These are phyloP conservation scores for Annulohypoxylon nitens DNA, from an alignment of 495 filamentous ascomycete species.

Conservation along the genomic window DNA sequence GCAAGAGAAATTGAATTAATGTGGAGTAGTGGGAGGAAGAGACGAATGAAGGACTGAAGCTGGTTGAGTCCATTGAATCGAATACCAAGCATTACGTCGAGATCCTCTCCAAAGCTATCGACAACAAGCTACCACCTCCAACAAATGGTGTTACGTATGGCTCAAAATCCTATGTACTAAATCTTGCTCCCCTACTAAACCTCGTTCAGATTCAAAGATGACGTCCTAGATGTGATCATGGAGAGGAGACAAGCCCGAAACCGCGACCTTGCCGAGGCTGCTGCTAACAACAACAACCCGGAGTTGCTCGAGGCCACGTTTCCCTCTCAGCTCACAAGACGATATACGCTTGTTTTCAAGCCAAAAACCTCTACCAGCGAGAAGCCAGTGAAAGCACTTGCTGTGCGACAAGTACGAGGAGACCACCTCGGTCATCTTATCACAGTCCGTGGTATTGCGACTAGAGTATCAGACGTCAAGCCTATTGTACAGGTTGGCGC, in stretches of 20 bases:
- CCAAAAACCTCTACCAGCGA: slow-evolving; percentile 79
- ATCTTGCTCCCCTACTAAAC: slow-evolving; percentile 27
- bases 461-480: slow-evolving; percentile 96
- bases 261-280: slow-evolving; percentile 74
- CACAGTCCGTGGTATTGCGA: slow-evolving; percentile 93
- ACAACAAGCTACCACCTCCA: slow-evolving; percentile 85
- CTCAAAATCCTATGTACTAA: slow-evolving; percentile 4
- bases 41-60: slow-evolving; percentile 75
- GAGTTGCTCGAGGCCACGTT: slow-evolving; percentile 74
- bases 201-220: slow-evolving; percentile 84
- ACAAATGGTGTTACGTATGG: slow-evolving; percentile 81
- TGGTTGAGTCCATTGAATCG: slow-evolving; percentile 85
- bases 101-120: slow-evolving; percentile 86
- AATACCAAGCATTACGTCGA: slow-evolving; percentile 98
- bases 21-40: slow-evolving; percentile 76
- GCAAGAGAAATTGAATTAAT: slow-evolving; percentile 13
- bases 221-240: slow-evolving; percentile 97
- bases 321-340: slow-evolving; percentile 89
- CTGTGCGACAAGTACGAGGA: slow-evolving; percentile 90
- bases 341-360: slow-evolving; percentile 96
- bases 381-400: slow-evolving; percentile 84
- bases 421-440: slow-evolving; percentile 94
- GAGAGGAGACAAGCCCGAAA: slow-evolving; percentile 90
- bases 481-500: slow-evolving; percentile 97
- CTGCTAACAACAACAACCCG: slow-evolving; percentile 75